Conservation (phyloP, 768 basidiomycete species). For the Rhizopogon vesiculosus region DNA sequence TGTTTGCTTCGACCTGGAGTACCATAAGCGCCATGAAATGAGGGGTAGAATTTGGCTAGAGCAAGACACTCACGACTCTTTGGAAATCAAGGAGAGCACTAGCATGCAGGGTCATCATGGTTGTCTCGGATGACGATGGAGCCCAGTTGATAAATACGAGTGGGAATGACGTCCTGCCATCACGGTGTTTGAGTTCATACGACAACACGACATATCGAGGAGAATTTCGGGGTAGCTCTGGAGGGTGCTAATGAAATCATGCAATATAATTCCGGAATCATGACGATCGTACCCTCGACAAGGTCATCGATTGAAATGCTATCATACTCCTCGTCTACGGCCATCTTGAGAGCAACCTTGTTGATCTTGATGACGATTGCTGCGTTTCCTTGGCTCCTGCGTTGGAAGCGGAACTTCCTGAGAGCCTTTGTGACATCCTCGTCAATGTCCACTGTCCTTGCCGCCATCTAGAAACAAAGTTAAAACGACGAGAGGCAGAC, state of each 20-base stretch:
- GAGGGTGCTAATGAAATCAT: not conserved
- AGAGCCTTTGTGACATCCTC: constrained; percentile 71
- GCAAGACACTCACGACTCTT: constrained; percentile 48
- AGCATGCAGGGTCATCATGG: constrained; percentile 76
- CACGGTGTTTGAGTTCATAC: constrained; percentile 72
- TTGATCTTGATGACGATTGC: constrained; percentile 90
- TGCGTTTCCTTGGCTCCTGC: constrained; percentile 61
- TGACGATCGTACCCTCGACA: constrained; percentile 59
- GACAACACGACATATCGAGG: constrained; percentile 85
- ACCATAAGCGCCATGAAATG: not conserved
- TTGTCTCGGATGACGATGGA: constrained; percentile 71
- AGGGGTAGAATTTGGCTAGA: not conserved
- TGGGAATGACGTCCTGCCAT: constrained; percentile 83
- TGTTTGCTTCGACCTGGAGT: constrained; percentile 66
- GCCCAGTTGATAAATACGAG: constrained; percentile 88
- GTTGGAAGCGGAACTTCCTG: constrained; percentile 77
- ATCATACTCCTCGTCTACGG: constrained; percentile 78
- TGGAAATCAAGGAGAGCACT: constrained; percentile 81
- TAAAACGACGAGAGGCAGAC: not conserved
- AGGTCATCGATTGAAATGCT: constrained; percentile 77
- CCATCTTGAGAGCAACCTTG: constrained; percentile 75
- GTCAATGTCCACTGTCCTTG: constrained; percentile 78
- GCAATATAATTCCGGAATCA: not conserved
- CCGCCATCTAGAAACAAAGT: not conserved
- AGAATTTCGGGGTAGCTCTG: constrained; percentile 84